Conservation (phyloP, 2,329 filamentous ascomycete genomes). For the Colletotrichum shisoi region DNA sequence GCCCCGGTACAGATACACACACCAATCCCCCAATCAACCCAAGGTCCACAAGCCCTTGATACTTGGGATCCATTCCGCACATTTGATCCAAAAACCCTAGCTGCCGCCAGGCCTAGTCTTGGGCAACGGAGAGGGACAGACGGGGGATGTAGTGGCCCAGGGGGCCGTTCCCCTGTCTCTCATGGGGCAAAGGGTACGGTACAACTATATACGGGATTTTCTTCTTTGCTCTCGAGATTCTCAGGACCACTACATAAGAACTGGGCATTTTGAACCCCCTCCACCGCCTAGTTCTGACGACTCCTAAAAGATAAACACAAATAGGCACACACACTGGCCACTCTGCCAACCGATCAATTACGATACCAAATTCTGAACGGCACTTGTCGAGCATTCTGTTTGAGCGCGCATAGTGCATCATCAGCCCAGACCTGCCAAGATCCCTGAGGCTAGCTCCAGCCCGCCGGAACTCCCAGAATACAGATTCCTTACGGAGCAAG, state of each 20-base stretch:
- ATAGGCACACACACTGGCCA: constrained; percentile 4
- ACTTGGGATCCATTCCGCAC: constrained; percentile 34
- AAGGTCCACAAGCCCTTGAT: constrained; percentile 33
- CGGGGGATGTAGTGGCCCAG: constrained; percentile 22
- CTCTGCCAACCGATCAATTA: background rate
- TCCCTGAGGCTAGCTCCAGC: constrained; percentile 30
- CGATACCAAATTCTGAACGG: constrained; percentile 2
- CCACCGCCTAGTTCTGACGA: constrained; percentile 16
- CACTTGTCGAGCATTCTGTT: constrained; percentile 7
- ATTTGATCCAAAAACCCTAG: constrained; percentile 39
- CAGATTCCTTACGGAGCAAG: background rate
- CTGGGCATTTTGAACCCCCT: constrained; percentile 25
- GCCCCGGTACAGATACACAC: constrained; percentile 19
- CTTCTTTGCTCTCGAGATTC: constrained; percentile 32
- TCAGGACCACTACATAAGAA: constrained; percentile 31
- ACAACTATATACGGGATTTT: constrained; percentile 7
- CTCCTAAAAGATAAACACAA: constrained; percentile 13
- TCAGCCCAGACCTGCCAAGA: constrained; percentile 33
- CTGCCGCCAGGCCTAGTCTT: constrained; percentile 38
- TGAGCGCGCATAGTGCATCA: background rate
- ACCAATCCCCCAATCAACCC: constrained; percentile 30
- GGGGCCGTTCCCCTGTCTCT: constrained; percentile 26
- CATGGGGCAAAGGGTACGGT: constrained; percentile 15
- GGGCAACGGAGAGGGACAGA: constrained; percentile 19
- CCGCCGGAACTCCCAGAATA: constrained; percentile 3